A percentile compares a stretch with the other conserved stretches of the same genome.
Evolutionary conservation across 768 basidiomycete species (phyloP).

Genomic region (Psilocybe azurescens): DNA sequence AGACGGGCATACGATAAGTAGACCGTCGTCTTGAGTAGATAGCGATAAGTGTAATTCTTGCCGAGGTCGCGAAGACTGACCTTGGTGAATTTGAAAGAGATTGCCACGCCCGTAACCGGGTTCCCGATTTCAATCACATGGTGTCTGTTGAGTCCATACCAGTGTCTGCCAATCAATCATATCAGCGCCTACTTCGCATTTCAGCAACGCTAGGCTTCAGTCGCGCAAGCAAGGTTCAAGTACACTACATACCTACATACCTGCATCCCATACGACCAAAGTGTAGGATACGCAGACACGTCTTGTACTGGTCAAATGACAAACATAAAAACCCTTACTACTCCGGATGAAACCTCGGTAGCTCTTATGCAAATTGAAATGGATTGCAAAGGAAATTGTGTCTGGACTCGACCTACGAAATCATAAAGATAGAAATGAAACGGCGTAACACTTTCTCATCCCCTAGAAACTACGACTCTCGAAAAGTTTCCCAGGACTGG

Average conservation of each 20-base stretch:
- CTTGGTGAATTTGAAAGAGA: neutral
- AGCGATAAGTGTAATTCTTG: neutral
- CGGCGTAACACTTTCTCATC: too few species aligned
- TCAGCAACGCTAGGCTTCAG: neutral
- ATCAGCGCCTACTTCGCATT: neutral
- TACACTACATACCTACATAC: neutral
- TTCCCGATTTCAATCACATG: slow-evolving; percentile 1
- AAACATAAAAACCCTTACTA: too few species aligned
- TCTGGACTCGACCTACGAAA: too few species aligned
- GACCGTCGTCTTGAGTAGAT: neutral
- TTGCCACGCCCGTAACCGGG: neutral
- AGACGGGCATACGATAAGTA: neutral
- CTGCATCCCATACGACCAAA: neutral
- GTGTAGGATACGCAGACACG: too few species aligned
- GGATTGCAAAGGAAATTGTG: too few species aligned
- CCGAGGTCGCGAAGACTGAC: neutral
- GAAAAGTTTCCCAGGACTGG: too few species aligned
- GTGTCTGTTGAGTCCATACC: neutral
- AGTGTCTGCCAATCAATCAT: slow-evolving; percentile 1
- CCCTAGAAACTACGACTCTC: too few species aligned
- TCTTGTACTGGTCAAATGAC: too few species aligned
- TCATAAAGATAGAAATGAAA: too few species aligned
- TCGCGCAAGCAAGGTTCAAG: neutral
- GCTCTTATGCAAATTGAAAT: too few species aligned
- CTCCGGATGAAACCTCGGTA: too few species aligned